Base-by-base conservation (phyloP, 2,329 filamentous ascomycete species). In the Canariomyces notabilis region DNA sequence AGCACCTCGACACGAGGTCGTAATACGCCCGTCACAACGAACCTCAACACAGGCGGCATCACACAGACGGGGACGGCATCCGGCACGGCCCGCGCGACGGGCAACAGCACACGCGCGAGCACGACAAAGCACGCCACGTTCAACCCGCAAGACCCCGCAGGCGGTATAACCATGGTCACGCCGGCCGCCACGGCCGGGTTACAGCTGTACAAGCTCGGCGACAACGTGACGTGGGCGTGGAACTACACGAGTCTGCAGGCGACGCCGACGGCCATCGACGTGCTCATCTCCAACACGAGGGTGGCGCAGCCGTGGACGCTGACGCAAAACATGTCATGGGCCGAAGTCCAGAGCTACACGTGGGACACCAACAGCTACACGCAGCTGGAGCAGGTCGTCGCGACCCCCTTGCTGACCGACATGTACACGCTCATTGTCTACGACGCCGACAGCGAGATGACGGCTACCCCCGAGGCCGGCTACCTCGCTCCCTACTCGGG, bases 211-310 rank as follows among this genome's bases (percentile, higher is more conserved):
- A 79, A 79, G 59, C 79, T 83, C 50, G 75, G 77, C 50, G 73
- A 82, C 58, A 68, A 68, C 36, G 67, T 82, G 35, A 83, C 78
- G 12, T 80, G 77, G 64, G 72, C 66, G 37, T 85, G 80, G 79
- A 83, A 83, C 65, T 84, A 83, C 67, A 84, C 81, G 3, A 74
- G 74, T 36, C 62, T 85, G 22, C 68, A 72, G 45, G 77, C 67
- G 20, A 75, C 70, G 1, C 81, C 81, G 2, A 79, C 76, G 3
- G 80, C 78, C 33, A 59, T 85, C 47, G 78, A 84, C 53, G 68
- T 84, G 12, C 62, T 82, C 47, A 69, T 79, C 26, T 77, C 75
- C 53, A 80, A 76, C 67, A 74, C 73, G 33, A 62, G 62, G 6
- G 75, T 71, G 36, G 63, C 68, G 16, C 68, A 71, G 50, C 74